Evolutionary conservation across 768 basidiomycete species (phyloP).

Genomic region (Collybia sordida): DNA sequence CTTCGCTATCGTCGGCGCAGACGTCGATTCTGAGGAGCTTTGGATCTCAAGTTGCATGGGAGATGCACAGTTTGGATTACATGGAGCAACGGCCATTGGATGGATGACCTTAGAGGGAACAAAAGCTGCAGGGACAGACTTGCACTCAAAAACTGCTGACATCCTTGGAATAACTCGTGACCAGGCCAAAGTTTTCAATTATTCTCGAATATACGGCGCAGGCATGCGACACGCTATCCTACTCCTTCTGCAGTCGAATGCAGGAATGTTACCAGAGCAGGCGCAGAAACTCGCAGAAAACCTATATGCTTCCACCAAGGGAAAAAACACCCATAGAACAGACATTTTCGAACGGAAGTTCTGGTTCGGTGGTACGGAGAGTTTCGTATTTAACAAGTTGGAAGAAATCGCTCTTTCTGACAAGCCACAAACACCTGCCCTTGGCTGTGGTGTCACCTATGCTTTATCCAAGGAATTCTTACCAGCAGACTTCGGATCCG

Average conservation of each 20-base stretch:
- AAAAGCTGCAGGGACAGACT: constrained; percentile 89
- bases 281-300: constrained; percentile 82
- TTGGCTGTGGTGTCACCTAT: constrained; percentile 91
- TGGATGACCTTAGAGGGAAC: constrained; percentile 99
- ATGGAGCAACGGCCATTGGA: constrained; percentile 94
- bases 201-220: constrained; percentile 98
- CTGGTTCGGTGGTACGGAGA: constrained; percentile 97
- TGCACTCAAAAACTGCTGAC: constrained; percentile 93
- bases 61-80: constrained; percentile 95
- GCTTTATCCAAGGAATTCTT: constrained; percentile 92
- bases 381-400: constrained; percentile 95
- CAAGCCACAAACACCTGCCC: constrained; percentile 85
- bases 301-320: constrained; percentile 92
- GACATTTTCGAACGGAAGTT: constrained; percentile 82
- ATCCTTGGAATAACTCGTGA: constrained; percentile 94
- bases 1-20: constrained; percentile 94
- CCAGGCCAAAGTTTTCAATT: constrained; percentile 98
- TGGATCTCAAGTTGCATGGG: constrained; percentile 99
- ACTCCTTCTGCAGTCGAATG: constrained; percentile 81
- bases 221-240: constrained; percentile 93
- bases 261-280: constrained; percentile 72
- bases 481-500: constrained; percentile 74
- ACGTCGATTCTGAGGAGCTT: constrained; percentile 97
- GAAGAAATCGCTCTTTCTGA: constrained; percentile 92
- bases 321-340: constrained; percentile 75